Base-by-base conservation (phyloP, 2,329 filamentous ascomycete species). In the Talaromyces sp. region DNA sequence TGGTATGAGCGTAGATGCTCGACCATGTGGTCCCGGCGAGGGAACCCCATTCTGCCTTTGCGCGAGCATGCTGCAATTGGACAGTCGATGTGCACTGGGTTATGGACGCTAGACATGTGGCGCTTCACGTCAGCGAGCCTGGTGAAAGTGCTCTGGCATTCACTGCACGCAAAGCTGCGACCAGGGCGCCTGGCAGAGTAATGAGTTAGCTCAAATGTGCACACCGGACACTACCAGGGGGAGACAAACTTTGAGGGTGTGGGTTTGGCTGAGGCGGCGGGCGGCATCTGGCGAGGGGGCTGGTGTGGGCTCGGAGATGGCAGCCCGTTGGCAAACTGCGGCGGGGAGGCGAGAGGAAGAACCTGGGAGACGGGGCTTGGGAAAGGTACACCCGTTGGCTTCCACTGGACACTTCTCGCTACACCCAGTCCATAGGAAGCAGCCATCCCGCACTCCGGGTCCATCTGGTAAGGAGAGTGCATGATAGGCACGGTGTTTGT, bases 1-100 rank as follows among this genome's bases (percentile, higher is more conserved):
- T 87, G 85, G 63, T 80, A 84, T 51, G 82, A 82, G 58, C 84
- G 74, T 58, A 83, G 69, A 69, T 87, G 85, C 67, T 86, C 85
- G 44, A 77, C 77, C 47, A 85, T 73, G 67, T 87, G 84, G 66
- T 87, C 85, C 58, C 79, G 76, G 6, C 84, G 77, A 4, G 81
- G 81, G 66, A 86, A 87, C 0, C 83, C 84, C 62, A 77, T 73
- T 47, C 64, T 68, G 5, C 75, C 77, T 66, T 81, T 82, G 17
- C 81, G 77, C 47, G 71, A 69, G 66, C 81, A 83, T 47, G 74
- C 71, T 2, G 70, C 67, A 30, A 74, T 70, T 1, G 75, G 73
- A 65, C 82, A 84, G 61, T 81, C 76, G 55, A 77, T 71, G 63
- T 73, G 72, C 13, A 74, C 67, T 6, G 76, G 76, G 58, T 73